A percentile compares a stretch with the other conserved stretches of the same genome.
Conservation (phyloP, 768 basidiomycete species). For the Mycena sanguinolenta region DNA sequence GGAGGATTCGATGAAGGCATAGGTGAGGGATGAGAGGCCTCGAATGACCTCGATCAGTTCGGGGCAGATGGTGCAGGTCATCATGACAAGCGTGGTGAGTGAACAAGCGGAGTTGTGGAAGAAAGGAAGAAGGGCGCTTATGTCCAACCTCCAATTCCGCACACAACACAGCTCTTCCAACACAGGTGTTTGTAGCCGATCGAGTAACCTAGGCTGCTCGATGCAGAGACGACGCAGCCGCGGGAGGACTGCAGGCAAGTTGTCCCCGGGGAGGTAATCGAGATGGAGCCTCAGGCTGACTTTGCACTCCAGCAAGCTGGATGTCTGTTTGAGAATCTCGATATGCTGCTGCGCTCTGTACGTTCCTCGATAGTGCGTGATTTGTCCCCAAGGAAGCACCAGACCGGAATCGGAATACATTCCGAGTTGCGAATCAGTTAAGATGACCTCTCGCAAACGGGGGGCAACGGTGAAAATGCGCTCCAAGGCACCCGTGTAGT, state of each 20-base stretch:
- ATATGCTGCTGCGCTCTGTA: not conserved
- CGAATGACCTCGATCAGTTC: no score
- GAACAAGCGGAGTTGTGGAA: not conserved
- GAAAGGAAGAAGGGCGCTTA: not conserved
- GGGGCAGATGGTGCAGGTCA: no score
- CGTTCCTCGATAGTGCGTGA: not conserved
- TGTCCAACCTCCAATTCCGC: no score
- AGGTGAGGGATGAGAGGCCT: no score
- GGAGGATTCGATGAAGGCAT: not conserved
- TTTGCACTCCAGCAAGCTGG: not conserved
- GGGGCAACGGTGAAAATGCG: no score
- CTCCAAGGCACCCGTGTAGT: no score
- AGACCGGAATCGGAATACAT: no score
- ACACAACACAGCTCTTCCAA: not conserved
- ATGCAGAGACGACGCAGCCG: not conserved
- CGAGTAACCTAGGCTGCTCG: not conserved
- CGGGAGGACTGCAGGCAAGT: not conserved
- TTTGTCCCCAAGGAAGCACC: no score
- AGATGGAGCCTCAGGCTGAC: not conserved
- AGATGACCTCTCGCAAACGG: no score
- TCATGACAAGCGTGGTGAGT: not conserved
- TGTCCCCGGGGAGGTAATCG: no score
- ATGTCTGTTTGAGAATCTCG: not conserved
- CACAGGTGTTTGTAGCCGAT: not conserved
- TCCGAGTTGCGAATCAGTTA: no score